These are phyloP conservation scores for Wallacemonas collosoma DNA, from an alignment of 208 protist genomes.

Conservation along the genomic window DNA sequence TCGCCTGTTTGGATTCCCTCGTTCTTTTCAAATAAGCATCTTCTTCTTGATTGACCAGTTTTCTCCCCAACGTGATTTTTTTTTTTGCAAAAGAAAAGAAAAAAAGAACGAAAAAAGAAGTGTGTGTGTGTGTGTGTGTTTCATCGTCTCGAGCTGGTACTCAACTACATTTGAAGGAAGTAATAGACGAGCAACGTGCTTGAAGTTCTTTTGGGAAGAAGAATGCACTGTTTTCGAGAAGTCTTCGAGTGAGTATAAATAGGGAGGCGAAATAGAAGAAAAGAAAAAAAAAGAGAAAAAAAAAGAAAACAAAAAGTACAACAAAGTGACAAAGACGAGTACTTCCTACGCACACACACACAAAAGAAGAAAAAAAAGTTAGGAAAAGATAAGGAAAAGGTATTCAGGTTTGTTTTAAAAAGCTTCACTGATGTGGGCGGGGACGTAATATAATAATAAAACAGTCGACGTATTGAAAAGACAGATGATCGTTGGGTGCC, in stretches of 20 bases:
- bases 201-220: too few species aligned
- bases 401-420: neutral
- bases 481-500: neutral
- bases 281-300: neutral
- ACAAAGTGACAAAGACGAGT: slow-evolving; percentile 13
- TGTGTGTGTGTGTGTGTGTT: neutral
- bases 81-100: neutral
- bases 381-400: slow-evolving; percentile 14
- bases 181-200: neutral
- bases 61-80: too few species aligned
- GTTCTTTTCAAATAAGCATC: too few species aligned
- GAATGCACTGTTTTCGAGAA: too few species aligned
- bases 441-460: too few species aligned
- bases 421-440: too few species aligned
- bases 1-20: too few species aligned
- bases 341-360: neutral
- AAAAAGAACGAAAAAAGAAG: slow-evolving; percentile 21
- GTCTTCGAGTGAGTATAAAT: neutral
- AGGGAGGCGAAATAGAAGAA: slow-evolving; percentile 3
- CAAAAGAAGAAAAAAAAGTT: slow-evolving; percentile 17
- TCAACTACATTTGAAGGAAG: slow-evolving; percentile 1
- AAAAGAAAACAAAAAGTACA: slow-evolving; percentile 21
- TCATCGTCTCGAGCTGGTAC: neutral
- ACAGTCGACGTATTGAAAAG: too few species aligned
- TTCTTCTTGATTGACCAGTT: too few species aligned